Base-by-base conservation (phyloP, 345 rosid species). In the Camelina neglecta region DNA sequence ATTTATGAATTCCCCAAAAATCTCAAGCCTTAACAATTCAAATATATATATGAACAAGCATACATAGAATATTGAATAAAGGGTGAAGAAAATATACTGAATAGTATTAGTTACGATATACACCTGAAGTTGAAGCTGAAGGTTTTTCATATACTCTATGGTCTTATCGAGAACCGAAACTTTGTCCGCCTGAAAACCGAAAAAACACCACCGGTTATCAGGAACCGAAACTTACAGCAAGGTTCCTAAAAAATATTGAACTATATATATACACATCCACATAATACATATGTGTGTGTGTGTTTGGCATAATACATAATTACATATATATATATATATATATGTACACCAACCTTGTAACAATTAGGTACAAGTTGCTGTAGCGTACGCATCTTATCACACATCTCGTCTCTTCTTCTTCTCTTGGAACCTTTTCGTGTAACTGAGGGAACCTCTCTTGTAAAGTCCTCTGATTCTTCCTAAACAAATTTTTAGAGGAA, bases 121-220 rank as follows among this genome's bases (percentile, higher is more conserved):
- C 7, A 93, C 98, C 97, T 85, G 88, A n/a, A 88, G 71, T 82
- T 88, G 97, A 75, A 84, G 84, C 78, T 90, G 92, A 72, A 93
- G 97, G 15, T 76, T 60, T 75, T 84, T 86, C 73, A 88, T 58
- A 76, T 88, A 86, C 58, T 86, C 88, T 48, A 94, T 91, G 16
- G 94, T 81, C 41, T 83, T 85, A 26, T 90, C 98, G 8, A 93
- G 92, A 63, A 86, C 69, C 3, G 93, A 83, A 69, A 82, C 88
- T 83, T 78, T 84, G 76, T 91, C 93, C 84, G 71, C 79, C 92
- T 88, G 77, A 41, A 77, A 65, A 13, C 11, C 47, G 1, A 49
- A 21, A 53, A 51, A 26, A 3, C 41, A 74, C 51, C 44, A 31
- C 36, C 11, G 33, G 21, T 42, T 42, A 45, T 56, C 5, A 24